phyloP scores from a whole-genome alignment of 2,329 filamentous ascomycete genomes.

The Monosporascus sp. region DNA sequence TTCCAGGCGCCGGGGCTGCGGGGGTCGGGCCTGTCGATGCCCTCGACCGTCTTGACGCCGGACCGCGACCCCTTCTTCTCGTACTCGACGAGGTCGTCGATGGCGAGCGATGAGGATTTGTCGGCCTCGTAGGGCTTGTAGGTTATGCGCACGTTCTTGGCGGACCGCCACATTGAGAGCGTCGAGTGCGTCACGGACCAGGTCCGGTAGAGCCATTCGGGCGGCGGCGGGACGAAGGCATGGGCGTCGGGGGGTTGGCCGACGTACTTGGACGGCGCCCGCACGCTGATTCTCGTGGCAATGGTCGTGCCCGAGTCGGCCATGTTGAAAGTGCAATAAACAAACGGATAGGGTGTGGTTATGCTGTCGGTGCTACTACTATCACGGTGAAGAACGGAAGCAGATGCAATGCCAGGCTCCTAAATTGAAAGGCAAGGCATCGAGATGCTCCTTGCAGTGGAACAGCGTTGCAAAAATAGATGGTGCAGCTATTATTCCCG shows the following conservation, averaged over 20 bases:
- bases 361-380: neutral
- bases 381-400: too few relatives aligned
- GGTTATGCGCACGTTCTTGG: constrained; percentile 74
- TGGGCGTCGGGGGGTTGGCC: constrained; percentile 18
- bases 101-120: constrained; percentile 32
- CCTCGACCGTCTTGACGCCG: constrained; percentile 56
- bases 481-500: too few relatives aligned
- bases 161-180: constrained; percentile 73
- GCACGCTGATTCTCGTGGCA: constrained; percentile 30
- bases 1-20: constrained; percentile 49
- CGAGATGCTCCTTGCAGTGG: too few relatives aligned
- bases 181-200: constrained; percentile 75
- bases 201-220: constrained; percentile 58
- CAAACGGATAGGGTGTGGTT: neutral
- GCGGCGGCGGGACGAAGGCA: constrained; percentile 39
- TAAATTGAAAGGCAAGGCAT: too few relatives aligned
- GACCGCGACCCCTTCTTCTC: constrained; percentile 36
- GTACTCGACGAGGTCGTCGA: constrained; percentile 69
- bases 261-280: constrained; percentile 46
- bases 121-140: constrained; percentile 52
- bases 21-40: constrained; percentile 52
- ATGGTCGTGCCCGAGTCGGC: neutral
- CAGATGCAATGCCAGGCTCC: too few relatives aligned
- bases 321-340: neutral
- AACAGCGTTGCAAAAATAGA: too few relatives aligned